Conservation (phyloP, 805 yeast genomes). For the Cyberlindnera suaveolens region DNA sequence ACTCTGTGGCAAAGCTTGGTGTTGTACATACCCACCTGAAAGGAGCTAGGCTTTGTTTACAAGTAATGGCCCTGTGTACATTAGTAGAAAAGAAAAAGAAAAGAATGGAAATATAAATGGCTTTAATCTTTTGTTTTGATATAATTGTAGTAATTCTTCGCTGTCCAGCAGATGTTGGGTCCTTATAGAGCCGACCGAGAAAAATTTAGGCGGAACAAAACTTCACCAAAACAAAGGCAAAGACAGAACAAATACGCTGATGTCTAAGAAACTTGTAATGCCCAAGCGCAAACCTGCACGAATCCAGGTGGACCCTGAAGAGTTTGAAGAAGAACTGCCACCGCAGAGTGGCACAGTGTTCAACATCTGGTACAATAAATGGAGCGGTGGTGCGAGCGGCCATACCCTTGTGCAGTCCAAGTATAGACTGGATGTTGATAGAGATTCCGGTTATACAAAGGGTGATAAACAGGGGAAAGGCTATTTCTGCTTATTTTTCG, state of each 20-base stretch:
- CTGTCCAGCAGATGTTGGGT: no score
- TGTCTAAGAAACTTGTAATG: background rate
- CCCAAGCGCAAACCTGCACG: conserved; percentile 47
- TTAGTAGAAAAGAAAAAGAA: no score
- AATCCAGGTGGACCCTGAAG: conserved; percentile 61
- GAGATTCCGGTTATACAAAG: conserved; percentile 71
- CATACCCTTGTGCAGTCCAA: conserved; percentile 41
- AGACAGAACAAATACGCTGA: no score
- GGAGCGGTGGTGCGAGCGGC: conserved; percentile 58
- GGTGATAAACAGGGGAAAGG: conserved; percentile 45
- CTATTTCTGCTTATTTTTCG: conserved; percentile 76
- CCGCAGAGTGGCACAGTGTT: conserved; percentile 76
- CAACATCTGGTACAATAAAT: conserved; percentile 83
- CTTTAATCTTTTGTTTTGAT: no score
- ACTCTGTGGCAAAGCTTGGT: no score
- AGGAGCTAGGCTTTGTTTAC: no score
- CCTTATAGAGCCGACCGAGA: no score
- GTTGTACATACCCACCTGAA: no score
- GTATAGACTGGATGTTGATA: conserved; percentile 49
- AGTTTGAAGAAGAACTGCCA: conserved; percentile 53
- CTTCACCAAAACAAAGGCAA: background rate
- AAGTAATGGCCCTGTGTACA: no score
- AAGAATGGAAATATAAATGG: no score
- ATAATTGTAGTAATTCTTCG: no score
- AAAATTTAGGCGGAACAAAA: no score